Evolutionary conservation across 768 basidiomycete species (phyloP).

Genomic region (Polyporus arcularius): DNA sequence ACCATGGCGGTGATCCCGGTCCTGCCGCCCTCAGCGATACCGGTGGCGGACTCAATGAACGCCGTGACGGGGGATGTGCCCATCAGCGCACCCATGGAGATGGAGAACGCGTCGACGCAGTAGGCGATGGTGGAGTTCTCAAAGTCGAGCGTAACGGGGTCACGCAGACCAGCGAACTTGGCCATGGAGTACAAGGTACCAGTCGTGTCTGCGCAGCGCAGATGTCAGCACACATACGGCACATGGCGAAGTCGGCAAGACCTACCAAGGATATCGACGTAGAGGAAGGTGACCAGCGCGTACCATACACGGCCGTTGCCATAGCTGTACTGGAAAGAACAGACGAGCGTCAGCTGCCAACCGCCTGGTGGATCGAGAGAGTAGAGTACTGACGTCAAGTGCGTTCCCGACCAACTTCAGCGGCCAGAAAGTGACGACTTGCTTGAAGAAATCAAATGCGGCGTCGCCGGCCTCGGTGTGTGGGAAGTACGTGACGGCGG

Average conservation of each 20-base stretch:
- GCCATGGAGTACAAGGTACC: constrained; percentile 91
- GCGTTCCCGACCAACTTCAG: constrained; percentile 63
- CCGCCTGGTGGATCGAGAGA: neutral
- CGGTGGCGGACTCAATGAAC: constrained; percentile 81
- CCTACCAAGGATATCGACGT: constrained; percentile 81
- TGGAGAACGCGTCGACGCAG: constrained; percentile 80
- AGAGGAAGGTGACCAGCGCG: constrained; percentile 85
- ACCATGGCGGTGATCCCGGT: constrained; percentile 81
- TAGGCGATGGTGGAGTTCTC: constrained; percentile 82
- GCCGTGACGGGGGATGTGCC: constrained; percentile 83
- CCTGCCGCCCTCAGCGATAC: constrained; percentile 85
- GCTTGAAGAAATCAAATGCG: constrained; percentile 82
- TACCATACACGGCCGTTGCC: constrained; percentile 82
- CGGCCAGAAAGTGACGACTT: constrained; percentile 76
- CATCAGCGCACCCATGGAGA: constrained; percentile 78
- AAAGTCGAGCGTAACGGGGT: constrained; percentile 83
- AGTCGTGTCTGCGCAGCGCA: constrained; percentile 39
- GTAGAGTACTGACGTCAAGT: constrained; percentile 52
- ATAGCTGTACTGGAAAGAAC: constrained; percentile 24
- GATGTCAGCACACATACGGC: constrained; percentile 44
- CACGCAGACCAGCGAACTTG: constrained; percentile 85
- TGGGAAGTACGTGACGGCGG: constrained; percentile 81
- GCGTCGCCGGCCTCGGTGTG: constrained; percentile 66
- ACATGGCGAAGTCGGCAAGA: constrained; percentile 30
- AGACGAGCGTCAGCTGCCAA: neutral